Base-by-base conservation (phyloP, 192 early-diverging fungal species). In the Coemansia sp. region DNA sequence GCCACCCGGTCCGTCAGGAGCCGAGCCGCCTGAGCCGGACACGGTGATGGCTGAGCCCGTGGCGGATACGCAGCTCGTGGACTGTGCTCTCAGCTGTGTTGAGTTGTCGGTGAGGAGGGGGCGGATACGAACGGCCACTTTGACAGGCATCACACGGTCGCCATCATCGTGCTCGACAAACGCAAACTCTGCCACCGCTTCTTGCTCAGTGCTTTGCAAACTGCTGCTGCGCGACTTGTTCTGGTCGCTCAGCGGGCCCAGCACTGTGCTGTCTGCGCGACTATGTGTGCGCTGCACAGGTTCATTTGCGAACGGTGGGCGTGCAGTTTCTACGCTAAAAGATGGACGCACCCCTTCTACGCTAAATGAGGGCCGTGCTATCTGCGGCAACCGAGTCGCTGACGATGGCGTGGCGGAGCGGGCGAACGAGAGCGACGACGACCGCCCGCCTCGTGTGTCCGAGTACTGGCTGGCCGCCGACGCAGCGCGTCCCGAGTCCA, bases 41-140 rank as follows among this genome's bases (percentile, higher is more conserved):
- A 74, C 66, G 0, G 23, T 37, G n/a, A 71, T 57, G 7, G 69
- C 59, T 40, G 62, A 55, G 42, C 62, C 64, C 19, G 62, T 12
- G 36, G 69, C 58, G 12, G 72, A 66, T 1, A 71, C 58, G 57
- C 72, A 71, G 59, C 65, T 68, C 0, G 69, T 47, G 42, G 66
- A 17, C 25, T 38, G 37, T 34, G 60, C 72, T 26, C 70, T 65
- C 50, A 61, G 19, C 20, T 34, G 69, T 40, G 48, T 1, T 3
- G 23, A 12, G 42, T 20, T 36, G 31, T 40, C 31, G 60, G 60
- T 68, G 0, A 59, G 6, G 52, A 81, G 57, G 22, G 82, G 78
- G 46, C 82, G 71, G 57, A 84, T 60, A 8, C 82, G 82, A 50
- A 84, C 71, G 4, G 82, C 82, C 1, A 84, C 82, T 23, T 55